Percentiles rank a stretch among this genome's conserved stretches.
These are phyloP conservation scores for Thalassiosira hispida DNA, from an alignment of 352 stramenopile species.

Conservation along the genomic window DNA sequence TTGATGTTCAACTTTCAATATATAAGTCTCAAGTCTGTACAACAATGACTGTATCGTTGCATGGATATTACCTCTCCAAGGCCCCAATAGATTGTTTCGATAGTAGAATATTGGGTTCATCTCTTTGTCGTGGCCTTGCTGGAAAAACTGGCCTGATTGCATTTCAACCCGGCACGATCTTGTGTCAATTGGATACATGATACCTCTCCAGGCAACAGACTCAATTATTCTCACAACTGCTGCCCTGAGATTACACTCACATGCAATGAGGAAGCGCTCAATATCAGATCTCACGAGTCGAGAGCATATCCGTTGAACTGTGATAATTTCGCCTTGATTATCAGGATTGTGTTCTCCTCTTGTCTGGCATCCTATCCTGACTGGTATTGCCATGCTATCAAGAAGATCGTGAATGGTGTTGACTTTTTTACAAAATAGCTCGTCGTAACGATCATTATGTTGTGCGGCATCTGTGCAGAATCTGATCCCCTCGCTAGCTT, in stretches of 20 bases:
- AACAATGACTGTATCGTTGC: conserved; percentile 40
- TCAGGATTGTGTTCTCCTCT: neutral
- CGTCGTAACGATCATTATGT: neutral
- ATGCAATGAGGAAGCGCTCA: conserved; percentile 53
- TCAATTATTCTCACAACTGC: conserved; percentile 61
- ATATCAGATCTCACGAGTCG: conserved; percentile 55
- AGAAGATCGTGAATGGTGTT: conserved; percentile 53
- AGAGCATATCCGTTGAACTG: neutral
- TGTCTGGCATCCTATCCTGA: conserved; percentile 1
- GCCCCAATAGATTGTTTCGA: conserved; percentile 59
- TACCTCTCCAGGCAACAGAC: conserved; percentile 56
- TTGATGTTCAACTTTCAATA: conserved; percentile 30
- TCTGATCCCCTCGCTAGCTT: neutral
- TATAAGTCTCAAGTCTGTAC: conserved; percentile 34
- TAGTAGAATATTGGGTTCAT: conserved; percentile 78
- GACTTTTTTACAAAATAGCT: conserved; percentile 43
- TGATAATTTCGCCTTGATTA: neutral
- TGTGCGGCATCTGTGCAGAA: neutral
- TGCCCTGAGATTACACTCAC: conserved; percentile 50
- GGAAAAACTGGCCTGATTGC: conserved; percentile 73
- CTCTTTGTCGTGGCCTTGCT: conserved; percentile 63
- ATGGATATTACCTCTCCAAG: conserved; percentile 63
- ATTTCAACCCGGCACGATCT: conserved; percentile 69
- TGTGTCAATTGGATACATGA: conserved; percentile 72
- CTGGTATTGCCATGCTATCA: conserved; percentile 14